A percentile compares a stretch with the other conserved stretches of the same genome.
Evolutionary conservation across 805 yeast species (phyloP).

Genomic region (Naumovozyma dairenensis): DNA sequence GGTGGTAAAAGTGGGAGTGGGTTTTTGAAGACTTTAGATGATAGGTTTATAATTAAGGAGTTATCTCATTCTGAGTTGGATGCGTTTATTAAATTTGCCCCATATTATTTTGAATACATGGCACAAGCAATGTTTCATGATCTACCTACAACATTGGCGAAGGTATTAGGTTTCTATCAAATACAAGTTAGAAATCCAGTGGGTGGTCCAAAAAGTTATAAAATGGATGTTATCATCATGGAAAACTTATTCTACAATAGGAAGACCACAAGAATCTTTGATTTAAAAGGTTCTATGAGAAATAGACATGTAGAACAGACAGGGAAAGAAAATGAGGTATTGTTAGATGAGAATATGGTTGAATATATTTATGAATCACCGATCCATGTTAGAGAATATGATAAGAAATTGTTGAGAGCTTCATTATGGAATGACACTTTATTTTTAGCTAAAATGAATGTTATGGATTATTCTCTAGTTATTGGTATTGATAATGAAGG

Average conservation of each 20-base stretch:
- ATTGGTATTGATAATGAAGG: slow-evolving; percentile 75
- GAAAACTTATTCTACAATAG: slow-evolving; percentile 85
- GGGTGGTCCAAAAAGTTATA: slow-evolving; percentile 58
- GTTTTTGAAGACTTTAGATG: slow-evolving; percentile 84
- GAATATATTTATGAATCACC: slow-evolving; percentile 96
- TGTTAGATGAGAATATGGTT: slow-evolving; percentile 95
- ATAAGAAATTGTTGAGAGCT: slow-evolving; percentile 74
- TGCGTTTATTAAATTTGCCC: slow-evolving; percentile 90
- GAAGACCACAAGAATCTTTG: slow-evolving; percentile 79
- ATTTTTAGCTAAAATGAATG: slow-evolving; percentile 92
- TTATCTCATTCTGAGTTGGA: slow-evolving; percentile 81
- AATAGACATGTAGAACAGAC: slow-evolving; percentile 95
- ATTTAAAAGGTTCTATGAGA: slow-evolving; percentile 95
- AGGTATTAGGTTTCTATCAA: slow-evolving; percentile 92
- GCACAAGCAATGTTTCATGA: slow-evolving; percentile 92
- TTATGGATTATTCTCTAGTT: slow-evolving; percentile 95
- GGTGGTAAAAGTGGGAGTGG: slow-evolving; percentile 98
- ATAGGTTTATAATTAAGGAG: slow-evolving; percentile 82
- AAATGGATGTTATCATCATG: slow-evolving; percentile 89
- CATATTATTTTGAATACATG: slow-evolving; percentile 92
- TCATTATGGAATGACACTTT: slow-evolving; percentile 93
- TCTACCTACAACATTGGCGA: slow-evolving; percentile 87
- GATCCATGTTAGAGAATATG: slow-evolving; percentile 83
- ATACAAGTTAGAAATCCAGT: slow-evolving; percentile 74
- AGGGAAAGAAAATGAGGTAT: slow-evolving; percentile 87